Conservation (phyloP, 768 basidiomycete genomes). For the Lactarius quietus region DNA sequence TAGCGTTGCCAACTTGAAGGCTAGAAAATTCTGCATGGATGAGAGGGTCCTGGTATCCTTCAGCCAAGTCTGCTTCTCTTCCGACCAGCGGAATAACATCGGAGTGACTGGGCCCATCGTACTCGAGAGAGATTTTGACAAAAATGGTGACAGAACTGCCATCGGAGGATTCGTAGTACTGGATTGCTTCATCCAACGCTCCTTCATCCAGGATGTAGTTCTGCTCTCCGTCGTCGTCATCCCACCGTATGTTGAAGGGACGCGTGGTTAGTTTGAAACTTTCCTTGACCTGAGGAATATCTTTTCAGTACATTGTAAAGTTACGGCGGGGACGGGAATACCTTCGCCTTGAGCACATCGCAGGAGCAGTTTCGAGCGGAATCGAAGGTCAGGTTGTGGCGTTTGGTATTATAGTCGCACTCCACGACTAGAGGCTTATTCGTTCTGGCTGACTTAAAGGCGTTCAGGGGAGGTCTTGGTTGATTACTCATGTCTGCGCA, state of each 20-base stretch:
- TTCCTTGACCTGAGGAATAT: conserved; percentile 63
- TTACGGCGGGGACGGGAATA: conserved; percentile 30
- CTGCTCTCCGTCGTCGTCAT: conserved; percentile 84
- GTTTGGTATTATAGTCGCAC: conserved; percentile 71
- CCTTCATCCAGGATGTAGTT: conserved; percentile 64
- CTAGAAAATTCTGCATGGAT: conserved; percentile 41
- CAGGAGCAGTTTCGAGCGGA: conserved; percentile 79
- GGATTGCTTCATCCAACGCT: conserved; percentile 82
- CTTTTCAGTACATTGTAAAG: conserved; percentile 13
- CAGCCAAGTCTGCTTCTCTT: conserved; percentile 65
- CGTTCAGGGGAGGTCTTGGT: background rate
- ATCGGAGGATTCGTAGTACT: conserved; percentile 76
- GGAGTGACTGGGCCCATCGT: conserved; percentile 86
- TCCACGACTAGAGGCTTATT: conserved; percentile 80
- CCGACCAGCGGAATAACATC: conserved; percentile 82
- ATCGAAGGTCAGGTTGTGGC: conserved; percentile 73
- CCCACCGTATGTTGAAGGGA: conserved; percentile 73
- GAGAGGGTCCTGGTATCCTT: conserved; percentile 55
- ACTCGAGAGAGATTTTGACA: conserved; percentile 77
- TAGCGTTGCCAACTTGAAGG: conserved; percentile 60
- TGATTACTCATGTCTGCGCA: conserved; percentile 10
- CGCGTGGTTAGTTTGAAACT: conserved; percentile 72
- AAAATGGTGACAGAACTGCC: conserved; percentile 65
- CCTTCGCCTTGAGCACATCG: conserved; percentile 68
- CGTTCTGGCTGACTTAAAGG: conserved; percentile 33